These are phyloP conservation scores for Lentinula sp. DNA, from an alignment of 768 basidiomycete species.

Conservation along the genomic window DNA sequence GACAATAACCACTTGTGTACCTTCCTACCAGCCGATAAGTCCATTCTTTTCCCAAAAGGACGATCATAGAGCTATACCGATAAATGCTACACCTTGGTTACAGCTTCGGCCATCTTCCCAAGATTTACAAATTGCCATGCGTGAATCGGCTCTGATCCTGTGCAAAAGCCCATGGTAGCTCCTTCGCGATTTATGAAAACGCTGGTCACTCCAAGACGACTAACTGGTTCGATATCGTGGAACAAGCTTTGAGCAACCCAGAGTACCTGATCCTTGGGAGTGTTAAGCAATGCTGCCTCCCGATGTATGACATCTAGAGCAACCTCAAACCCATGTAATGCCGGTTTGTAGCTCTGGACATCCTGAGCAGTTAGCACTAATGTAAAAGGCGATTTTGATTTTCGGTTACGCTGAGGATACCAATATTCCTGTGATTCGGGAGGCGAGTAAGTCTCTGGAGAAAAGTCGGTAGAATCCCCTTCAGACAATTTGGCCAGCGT, in stretches of 20 bases:
- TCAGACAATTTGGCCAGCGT: constrained; percentile 53
- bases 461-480: constrained; percentile 19
- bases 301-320: constrained; percentile 38
- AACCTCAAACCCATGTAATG: constrained; percentile 44
- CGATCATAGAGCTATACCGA: neutral
- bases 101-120: constrained; percentile 54
- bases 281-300: constrained; percentile 33
- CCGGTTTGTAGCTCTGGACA: constrained; percentile 68
- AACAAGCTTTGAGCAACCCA: constrained; percentile 62
- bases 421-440: constrained; percentile 25
- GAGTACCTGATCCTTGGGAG: constrained; percentile 41
- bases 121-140: constrained; percentile 54
- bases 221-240: constrained; percentile 65
- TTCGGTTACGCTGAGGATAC: constrained; percentile 35
- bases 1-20: too few species aligned
- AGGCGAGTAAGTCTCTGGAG: neutral
- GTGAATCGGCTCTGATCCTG: constrained; percentile 25
- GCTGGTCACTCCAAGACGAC: constrained; percentile 44
- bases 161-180: constrained; percentile 19
- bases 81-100: constrained; percentile 31
- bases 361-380: constrained; percentile 69
- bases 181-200: constrained; percentile 64
- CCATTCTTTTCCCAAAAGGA: too few species aligned
- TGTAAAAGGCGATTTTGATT: constrained; percentile 54
- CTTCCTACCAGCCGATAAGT: too few species aligned